Evolutionary conservation across 208 protist species (phyloP).

Genomic region (Trichomonas vaginalis): DNA sequence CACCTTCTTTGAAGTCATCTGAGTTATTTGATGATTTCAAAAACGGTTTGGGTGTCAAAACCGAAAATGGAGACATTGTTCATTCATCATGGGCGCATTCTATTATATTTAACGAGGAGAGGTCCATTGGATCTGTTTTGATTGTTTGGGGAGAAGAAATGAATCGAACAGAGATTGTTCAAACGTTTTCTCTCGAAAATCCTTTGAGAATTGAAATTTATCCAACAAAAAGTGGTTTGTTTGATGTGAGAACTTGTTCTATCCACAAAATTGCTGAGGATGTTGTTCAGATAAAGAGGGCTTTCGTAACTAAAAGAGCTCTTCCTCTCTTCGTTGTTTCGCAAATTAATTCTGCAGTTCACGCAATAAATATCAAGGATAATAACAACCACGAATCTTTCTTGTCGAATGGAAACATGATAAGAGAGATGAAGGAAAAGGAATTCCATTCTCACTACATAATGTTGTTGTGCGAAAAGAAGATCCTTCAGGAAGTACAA

Average conservation of each 20-base stretch:
- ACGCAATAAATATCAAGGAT: background rate
- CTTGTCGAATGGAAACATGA: background rate
- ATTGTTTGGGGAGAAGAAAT: background rate
- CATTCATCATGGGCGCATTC: background rate
- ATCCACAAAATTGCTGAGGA: background rate
- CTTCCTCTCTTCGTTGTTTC: background rate
- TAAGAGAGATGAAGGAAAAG: background rate
- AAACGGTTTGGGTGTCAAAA: background rate
- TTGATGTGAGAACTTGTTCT: background rate
- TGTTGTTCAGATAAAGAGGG: background rate
- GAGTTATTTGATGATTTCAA: background rate
- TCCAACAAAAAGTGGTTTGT: background rate
- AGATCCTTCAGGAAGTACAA: background rate
- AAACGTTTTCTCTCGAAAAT: background rate
- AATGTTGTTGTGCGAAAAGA: background rate
- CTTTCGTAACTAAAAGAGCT: background rate
- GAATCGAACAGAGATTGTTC: background rate
- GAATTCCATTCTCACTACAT: background rate
- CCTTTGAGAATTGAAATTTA: background rate
- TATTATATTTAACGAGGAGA: background rate
- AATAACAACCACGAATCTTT: background rate
- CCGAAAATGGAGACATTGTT: background rate
- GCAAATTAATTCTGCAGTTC: background rate
- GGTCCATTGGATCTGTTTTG: background rate
- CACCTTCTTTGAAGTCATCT: background rate